A percentile compares a stretch with the other conserved stretches of the same genome.
These are phyloP conservation scores for Citrus mangshanensis DNA, from an alignment of 345 rosid species.

Conservation along the genomic window DNA sequence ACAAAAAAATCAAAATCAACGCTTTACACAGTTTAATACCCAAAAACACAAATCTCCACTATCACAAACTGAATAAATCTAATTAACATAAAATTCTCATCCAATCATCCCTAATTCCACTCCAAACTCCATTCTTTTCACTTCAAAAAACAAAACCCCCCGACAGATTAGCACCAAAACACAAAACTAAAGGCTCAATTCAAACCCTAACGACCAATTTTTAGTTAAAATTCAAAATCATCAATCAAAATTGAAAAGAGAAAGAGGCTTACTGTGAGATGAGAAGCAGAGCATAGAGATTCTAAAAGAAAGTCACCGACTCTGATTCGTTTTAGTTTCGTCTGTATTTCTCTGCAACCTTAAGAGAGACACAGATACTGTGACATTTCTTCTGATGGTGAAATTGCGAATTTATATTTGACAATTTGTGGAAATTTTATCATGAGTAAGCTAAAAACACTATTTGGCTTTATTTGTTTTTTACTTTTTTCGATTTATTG, in stretches of 20 bases:
- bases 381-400: slow-evolving; percentile 19
- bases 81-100: slow-evolving; percentile 10
- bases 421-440: neutral
- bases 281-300: slow-evolving; percentile 16
- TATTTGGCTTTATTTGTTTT: neutral
- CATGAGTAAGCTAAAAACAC: neutral
- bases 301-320: slow-evolving; percentile 20
- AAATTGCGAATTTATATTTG: slow-evolving; percentile 2
- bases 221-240: neutral
- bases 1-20: neutral
- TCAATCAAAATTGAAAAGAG: neutral
- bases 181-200: neutral
- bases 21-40: neutral
- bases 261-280: slow-evolving; percentile 19
- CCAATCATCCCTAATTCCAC: slow-evolving; percentile 4
- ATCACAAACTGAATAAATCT: neutral
- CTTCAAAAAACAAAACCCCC: neutral
- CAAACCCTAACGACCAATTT: neutral
- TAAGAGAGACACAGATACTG: slow-evolving; percentile 30
- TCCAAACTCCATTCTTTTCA: neutral
- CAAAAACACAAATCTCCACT: neutral
- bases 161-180: neutral
- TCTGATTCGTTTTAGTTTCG: slow-evolving; percentile 10
- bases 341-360: slow-evolving; percentile 28
- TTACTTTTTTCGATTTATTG: neutral